Percentiles rank a stretch among this genome's conserved stretches.
Evolutionary conservation across 257 asterid species (phyloP).

Genomic region (Przewalskia tangutica): DNA sequence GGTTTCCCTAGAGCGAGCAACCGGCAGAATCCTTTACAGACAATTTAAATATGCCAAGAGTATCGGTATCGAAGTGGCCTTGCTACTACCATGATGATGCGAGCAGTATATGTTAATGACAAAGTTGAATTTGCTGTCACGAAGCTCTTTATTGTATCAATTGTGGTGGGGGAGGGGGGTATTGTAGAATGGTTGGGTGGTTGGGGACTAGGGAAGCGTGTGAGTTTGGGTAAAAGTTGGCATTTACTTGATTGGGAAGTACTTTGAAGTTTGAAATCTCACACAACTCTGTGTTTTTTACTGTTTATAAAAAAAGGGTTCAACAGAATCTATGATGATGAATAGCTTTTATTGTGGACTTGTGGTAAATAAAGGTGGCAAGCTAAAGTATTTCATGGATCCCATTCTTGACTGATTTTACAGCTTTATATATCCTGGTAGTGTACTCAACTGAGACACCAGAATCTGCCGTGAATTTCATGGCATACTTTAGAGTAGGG

Average conservation of each 20-base stretch:
- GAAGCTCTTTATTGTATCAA: no score
- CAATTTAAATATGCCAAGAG: no score
- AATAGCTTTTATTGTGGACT: not conserved
- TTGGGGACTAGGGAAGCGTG: not conserved
- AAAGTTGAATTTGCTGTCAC: no score
- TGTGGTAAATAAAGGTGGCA: not conserved
- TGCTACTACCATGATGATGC: no score
- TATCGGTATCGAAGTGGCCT: no score
- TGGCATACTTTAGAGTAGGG: no score
- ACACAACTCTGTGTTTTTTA: not conserved
- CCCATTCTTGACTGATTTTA: not conserved
- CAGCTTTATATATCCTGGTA: no score
- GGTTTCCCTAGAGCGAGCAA: not conserved
- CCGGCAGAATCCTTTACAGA: no score
- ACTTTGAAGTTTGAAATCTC: not conserved
- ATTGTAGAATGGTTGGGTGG: not conserved
- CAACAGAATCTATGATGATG: not conserved
- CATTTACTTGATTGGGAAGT: not conserved
- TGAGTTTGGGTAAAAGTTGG: not conserved
- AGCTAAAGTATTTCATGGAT: not conserved
- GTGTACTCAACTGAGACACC: no score
- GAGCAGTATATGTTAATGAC: no score
- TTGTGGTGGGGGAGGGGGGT: not conserved
- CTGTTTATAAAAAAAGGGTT: not conserved
- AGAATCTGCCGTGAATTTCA: no score